phyloP scores from a whole-genome alignment of 1,284 basidiomycete genomes.

The Grifola frondosa region DNA sequence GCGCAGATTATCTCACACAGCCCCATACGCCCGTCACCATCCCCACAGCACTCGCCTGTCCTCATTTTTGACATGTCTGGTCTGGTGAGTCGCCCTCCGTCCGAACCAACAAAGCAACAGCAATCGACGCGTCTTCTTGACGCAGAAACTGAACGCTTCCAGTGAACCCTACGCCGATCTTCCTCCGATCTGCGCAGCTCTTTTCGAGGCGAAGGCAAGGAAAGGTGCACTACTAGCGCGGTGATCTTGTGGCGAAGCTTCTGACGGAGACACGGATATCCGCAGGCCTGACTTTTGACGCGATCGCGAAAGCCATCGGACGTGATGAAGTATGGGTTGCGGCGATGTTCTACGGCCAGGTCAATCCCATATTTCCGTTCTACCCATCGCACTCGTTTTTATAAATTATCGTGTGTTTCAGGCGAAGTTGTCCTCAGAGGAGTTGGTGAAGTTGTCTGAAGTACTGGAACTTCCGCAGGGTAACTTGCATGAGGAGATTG shows the following conservation, averaged over 20 bases:
- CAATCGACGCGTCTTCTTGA: too few relatives aligned
- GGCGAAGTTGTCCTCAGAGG: constrained; percentile 69
- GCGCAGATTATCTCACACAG: constrained; percentile 12
- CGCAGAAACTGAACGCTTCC: constrained; percentile 42
- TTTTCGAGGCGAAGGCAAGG: constrained; percentile 69
- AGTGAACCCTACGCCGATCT: constrained; percentile 51
- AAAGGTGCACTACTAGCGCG: constrained; percentile 46
- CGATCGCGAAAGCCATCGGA: constrained; percentile 68
- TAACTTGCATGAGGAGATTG: constrained; percentile 49
- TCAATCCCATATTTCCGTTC: constrained; percentile 29
- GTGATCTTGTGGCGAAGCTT: not conserved
- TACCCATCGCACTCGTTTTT: not conserved
- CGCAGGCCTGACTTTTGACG: constrained; percentile 69
- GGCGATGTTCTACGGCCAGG: constrained; percentile 84
- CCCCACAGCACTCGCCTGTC: constrained; percentile 8
- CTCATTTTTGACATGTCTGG: too few relatives aligned
- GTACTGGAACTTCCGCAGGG: constrained; percentile 47
- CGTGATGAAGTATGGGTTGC: constrained; percentile 89
- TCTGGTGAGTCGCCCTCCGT: too few relatives aligned
- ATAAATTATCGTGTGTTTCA: constrained; percentile 26
- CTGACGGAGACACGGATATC: not conserved
- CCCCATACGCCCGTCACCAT: not conserved
- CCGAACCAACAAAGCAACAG: too few relatives aligned
- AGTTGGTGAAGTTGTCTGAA: constrained; percentile 53
- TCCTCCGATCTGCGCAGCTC: constrained; percentile 46